Conservation (phyloP, 495 filamentous ascomycete genomes). For the Pyrenopolyporus hunteri region DNA sequence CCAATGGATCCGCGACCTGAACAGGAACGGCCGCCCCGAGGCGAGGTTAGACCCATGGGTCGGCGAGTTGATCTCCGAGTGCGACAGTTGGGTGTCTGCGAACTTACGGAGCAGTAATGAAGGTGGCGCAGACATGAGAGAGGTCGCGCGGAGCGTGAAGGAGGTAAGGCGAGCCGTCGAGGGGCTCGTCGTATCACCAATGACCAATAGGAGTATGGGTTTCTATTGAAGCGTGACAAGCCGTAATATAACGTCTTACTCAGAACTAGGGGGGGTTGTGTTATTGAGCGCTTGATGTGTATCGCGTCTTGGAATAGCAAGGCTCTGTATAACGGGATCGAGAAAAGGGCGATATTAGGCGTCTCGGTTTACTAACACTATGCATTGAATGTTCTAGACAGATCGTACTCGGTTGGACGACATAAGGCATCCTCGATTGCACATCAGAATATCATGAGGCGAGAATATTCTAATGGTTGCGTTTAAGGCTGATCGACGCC, state of each 20-base stretch:
- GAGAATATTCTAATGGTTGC: neutral
- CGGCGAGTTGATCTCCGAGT: constrained; percentile 47
- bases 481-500: neutral
- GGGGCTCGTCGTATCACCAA: constrained; percentile 27
- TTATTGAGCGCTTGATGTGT: neutral
- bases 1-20: constrained; percentile 51
- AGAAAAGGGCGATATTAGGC: constrained; percentile 4
- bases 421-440: neutral
- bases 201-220: constrained; percentile 32
- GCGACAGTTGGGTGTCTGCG: constrained; percentile 45
- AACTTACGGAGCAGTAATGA: constrained; percentile 29
- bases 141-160: constrained; percentile 26
- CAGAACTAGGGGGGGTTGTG: neutral
- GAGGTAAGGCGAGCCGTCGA: constrained; percentile 35
- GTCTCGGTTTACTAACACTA: neutral
- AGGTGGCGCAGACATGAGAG: constrained; percentile 42
- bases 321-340: constrained; percentile 6
- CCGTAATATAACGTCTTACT: neutral
- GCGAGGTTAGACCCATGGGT: constrained; percentile 50
- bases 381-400: neutral
- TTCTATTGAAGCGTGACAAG: constrained; percentile 31
- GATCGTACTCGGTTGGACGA: neutral
- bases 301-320: constrained; percentile 25
- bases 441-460: neutral
- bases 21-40: constrained; percentile 46